Evolutionary conservation across 2,329 filamentous ascomycete species (phyloP), one percentile per base, ranked within the genome.

Genomic region (Eurotiales sp.): DNA sequence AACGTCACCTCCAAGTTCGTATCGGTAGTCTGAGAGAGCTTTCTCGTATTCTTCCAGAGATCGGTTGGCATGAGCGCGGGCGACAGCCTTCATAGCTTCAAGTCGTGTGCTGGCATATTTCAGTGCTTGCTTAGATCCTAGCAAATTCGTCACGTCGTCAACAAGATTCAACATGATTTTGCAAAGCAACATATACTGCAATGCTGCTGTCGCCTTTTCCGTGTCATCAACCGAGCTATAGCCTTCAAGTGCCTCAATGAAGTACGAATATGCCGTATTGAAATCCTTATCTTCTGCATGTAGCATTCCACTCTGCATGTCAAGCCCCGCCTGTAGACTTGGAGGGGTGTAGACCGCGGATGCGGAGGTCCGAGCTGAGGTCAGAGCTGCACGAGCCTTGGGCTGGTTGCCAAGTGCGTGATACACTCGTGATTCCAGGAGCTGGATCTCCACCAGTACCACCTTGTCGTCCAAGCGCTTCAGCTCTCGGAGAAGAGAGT

Each of bases 161-260:
- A 85, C 90, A 36, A 95, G 80, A 75, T 99, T 99, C 61, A 99
- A 81, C 95, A 99, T 99, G 72, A 99, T 93, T 79, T 99, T 99
- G 84, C 93, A 97, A 30, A 99, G 85, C 50, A 99, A 83, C 93
- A 99, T 99, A 79, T 99, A 99, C 77, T 99, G 93, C 59, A 99
- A 79, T 10, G 93, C 90, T 11, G 92, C 89, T n/a, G 92, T 95
- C n/a, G 95, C 93, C 73, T 91, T 90, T 58, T 80, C 76, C 34
- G 85, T 77, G 68, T 96, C 90, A 60, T 99, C 93, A 70, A 95
- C 90, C 42, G 86, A 86, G 74, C 93, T 90, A 73, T 97, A 99
- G 55, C 93, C 93, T 69, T 99, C 93, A 57, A 99, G 84, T 2
- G 95, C 93, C 76, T 99, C 93, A 72, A 99, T 97, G 73, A 99